Percentiles rank a stretch among this genome's conserved stretches.
phyloP scores from a whole-genome alignment of 805 yeast genomes.

The Grigorovia yakushimaensis region DNA sequence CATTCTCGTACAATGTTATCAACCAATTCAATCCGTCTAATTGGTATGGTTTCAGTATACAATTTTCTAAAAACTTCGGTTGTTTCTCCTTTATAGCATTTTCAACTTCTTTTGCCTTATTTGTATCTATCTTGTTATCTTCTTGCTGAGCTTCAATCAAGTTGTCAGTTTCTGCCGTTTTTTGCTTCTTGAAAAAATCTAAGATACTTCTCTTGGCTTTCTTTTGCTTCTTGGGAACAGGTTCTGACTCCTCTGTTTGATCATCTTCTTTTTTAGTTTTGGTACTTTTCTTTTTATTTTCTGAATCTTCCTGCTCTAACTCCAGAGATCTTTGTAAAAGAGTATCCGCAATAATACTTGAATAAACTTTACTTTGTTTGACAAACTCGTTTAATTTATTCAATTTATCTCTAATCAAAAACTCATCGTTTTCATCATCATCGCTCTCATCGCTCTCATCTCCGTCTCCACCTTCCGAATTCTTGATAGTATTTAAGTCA shows the following conservation, averaged over 20 bases:
- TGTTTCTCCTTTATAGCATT: constrained; percentile 34
- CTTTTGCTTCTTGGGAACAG: too few species aligned
- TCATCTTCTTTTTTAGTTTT: constrained; percentile 7
- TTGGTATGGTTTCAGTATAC: constrained; percentile 72
- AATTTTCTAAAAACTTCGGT: constrained; percentile 46
- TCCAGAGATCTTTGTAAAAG: constrained; percentile 39
- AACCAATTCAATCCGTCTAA: constrained; percentile 88
- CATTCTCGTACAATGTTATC: constrained; percentile 80
- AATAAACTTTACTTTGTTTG: constrained; percentile 80
- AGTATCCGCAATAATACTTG: constrained; percentile 77
- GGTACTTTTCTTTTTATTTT: constrained; percentile 13
- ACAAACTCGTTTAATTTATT: constrained; percentile 63
- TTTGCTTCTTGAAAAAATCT: constrained; percentile 16
- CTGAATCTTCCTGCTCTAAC: constrained; percentile 27
- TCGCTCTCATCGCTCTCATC: constrained; percentile 8
- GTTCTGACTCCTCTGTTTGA: background rate
- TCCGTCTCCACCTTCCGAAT: constrained; percentile 8
- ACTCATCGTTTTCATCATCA: constrained; percentile 28
- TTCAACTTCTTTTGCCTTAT: too few species aligned
- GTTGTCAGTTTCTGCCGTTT: constrained; percentile 5
- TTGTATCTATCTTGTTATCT: constrained; percentile 10
- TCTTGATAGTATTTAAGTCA: background rate
- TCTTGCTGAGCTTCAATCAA: constrained; percentile 16
- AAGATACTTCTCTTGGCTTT: constrained; percentile 9
- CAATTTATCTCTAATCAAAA: constrained; percentile 49